Evolutionary conservation across 2,329 filamentous ascomycete genomes (phyloP).

Genomic region (Phoma herbarum): DNA sequence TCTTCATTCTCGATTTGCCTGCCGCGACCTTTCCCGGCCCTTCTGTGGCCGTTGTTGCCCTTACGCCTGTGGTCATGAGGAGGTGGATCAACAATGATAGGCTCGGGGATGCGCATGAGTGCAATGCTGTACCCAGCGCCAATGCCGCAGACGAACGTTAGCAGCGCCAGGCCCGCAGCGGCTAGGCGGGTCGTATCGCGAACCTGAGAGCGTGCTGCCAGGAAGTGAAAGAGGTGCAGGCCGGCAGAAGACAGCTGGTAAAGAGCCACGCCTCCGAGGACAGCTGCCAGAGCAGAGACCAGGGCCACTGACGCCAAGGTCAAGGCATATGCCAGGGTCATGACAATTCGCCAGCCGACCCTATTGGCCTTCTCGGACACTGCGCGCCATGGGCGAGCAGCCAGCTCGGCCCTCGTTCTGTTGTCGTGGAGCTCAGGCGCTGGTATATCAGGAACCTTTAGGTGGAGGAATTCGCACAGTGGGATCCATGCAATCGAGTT

Average conservation of each 20-base stretch:
- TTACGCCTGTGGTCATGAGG: not conserved
- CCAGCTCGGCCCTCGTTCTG: not conserved
- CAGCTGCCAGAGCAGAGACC: not conserved
- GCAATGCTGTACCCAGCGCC: conserved; percentile 7
- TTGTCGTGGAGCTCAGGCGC: conserved; percentile 33
- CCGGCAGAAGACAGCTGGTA: not conserved
- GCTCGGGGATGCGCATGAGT: not conserved
- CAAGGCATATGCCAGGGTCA: not conserved
- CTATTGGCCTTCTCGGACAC: not conserved
- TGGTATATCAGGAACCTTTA: conserved; percentile 29
- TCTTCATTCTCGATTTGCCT: not conserved
- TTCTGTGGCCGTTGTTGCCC: not conserved
- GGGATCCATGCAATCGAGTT: conserved; percentile 41
- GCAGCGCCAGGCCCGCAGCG: not conserved
- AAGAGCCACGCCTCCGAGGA: not conserved
- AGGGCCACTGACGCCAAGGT: not conserved
- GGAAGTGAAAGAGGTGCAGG: not conserved
- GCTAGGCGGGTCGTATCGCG: conserved; percentile 1
- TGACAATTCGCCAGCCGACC: not conserved
- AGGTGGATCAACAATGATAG: not conserved
- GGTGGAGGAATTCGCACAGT: conserved; percentile 40
- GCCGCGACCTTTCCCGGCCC: conserved; percentile 4
- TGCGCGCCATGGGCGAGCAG: not conserved
- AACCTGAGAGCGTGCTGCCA: not conserved
- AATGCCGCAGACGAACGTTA: conserved; percentile 6